Evolutionary conservation across 495 filamentous ascomycete genomes (phyloP), one percentile per base, ranked within the genome.

Genomic region (Delitschia confertaspora): DNA sequence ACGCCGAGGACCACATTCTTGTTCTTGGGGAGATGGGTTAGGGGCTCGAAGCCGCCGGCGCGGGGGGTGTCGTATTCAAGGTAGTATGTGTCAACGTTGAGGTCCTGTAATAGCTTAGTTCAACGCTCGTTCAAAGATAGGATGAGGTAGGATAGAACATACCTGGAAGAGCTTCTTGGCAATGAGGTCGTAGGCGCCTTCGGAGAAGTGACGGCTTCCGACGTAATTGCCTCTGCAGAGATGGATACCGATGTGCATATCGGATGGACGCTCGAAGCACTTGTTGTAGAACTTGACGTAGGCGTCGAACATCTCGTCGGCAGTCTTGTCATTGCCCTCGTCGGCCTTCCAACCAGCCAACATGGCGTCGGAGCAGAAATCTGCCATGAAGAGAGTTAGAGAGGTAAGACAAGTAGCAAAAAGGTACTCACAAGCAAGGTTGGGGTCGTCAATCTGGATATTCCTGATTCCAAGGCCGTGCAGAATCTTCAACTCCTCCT

Each of bases 11-110:
- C 75, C 18, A 79, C 75, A 32, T 74, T 73, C 70, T 82, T 81
- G 65, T 73, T 62, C 61, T 70, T 69, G 29, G 78, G 78, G 32
- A 82, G 65, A 51, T 69, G 66, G 33, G 69, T 66, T 35, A 81
- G 66, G n/a, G 78, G 78, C 53, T 76, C 72, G 59, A 81, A 82
- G 25, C 75, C 74, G 26, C 78, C 78, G 1, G 76, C 77, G 5
- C 78, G 74, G 36, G 71, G 70, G 22, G 79, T 80, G 58, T 82
- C 78, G 53, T 75, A 82, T 63, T 82, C 78, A 46, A 82, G 71
- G 58, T 81, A 81, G 64, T 77, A 82, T 1, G 75, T 80, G 47
- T 77, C 70, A 18, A 80, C 77, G 47, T 81, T 69, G 35, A 81
- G 69, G 25, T 72, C 69, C 59, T 73, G 66, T 8, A 10, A 8